Evolutionary conservation across 164 flowering plant species (phyloP), one percentile per base, ranked within the genome.

Genomic region (Cinnamomum chago): DNA sequence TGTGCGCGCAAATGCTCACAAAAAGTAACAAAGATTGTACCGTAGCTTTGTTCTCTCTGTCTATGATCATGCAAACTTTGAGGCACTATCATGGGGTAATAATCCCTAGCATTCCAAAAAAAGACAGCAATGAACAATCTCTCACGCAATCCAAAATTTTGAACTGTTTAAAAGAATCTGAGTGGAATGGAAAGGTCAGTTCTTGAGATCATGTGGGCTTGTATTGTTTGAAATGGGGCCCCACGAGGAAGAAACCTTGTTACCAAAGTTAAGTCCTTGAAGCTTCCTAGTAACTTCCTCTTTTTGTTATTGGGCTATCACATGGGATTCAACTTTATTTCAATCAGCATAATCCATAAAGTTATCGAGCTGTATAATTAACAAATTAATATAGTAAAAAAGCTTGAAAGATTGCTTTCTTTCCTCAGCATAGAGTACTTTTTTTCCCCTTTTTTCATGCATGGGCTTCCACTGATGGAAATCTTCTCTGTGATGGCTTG

Each of bases 401-500:
- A 75, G 75, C 70, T 66, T 18, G 60, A 70, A 76, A 76, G 88
- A 83, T 73, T 2, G 83, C 60, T n/a, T 22, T 70, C 50, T 80
- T 84, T 87, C 86, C 84, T 84, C 87, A 80, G 81, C 73, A 78
- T 67, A 73, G 17, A 15, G 60, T 20, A 55, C 72, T 76, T 78
- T 80, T 55, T 55, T 79, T 80, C 81, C 13, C 81, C 13, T 55
- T 4, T 81, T 76, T 62, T 74, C 78, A 76, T 90, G 89, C 87
- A 87, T 84, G 89, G 84, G 25, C 89, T 83, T 87, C 83, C 85
- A 87, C 87, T 88, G 82, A 89, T 80, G 67, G 77, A 75, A 86
- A 82, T 82, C 83, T 85, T 84, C 85, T 79, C 78, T 83, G 22
- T 79, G 77, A 74, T 81, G 78, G 72, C n/a, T 55, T 86, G 88